These are phyloP conservation scores for Zygosaccharomyces bailii DNA, from an alignment of 805 yeast species.

Conservation along the genomic window DNA sequence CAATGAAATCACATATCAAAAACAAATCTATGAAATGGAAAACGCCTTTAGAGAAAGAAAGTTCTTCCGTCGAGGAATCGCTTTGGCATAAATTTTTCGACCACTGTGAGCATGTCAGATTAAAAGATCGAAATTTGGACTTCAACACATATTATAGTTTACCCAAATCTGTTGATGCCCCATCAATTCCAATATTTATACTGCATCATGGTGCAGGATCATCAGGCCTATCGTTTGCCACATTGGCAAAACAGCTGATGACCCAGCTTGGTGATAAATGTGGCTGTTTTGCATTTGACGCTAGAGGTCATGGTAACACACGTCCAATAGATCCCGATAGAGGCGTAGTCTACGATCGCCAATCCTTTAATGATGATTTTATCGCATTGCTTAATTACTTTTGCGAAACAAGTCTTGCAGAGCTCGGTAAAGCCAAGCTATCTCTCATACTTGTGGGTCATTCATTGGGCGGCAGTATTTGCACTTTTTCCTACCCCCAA, in stretches of 20 bases:
- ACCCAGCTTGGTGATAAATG: constrained; percentile 40
- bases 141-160: constrained; percentile 58
- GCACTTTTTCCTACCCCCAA: constrained; percentile 49
- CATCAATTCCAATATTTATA: constrained; percentile 54
- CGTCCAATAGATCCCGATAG: constrained; percentile 25
- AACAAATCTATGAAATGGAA: not conserved
- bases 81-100: constrained; percentile 29
- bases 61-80: constrained; percentile 3
- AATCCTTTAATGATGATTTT: constrained; percentile 58
- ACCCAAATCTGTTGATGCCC: constrained; percentile 39
- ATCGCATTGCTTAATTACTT: constrained; percentile 45
- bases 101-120: constrained; percentile 14
- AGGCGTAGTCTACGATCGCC: constrained; percentile 42
- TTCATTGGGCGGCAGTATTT: constrained; percentile 86
- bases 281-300: constrained; percentile 72
- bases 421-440: constrained; percentile 14
- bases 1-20: not conserved
- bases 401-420: constrained; percentile 17
- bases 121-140: constrained; percentile 19
- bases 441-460: constrained; percentile 73
- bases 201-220: constrained; percentile 97
- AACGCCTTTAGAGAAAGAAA: not conserved
- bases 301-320: constrained; percentile 79
- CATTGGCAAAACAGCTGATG: constrained; percentile 40
- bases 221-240: constrained; percentile 71